Evolutionary conservation across 208 protist species (phyloP).

Genomic region (Acanthamoeba triangularis): DNA sequence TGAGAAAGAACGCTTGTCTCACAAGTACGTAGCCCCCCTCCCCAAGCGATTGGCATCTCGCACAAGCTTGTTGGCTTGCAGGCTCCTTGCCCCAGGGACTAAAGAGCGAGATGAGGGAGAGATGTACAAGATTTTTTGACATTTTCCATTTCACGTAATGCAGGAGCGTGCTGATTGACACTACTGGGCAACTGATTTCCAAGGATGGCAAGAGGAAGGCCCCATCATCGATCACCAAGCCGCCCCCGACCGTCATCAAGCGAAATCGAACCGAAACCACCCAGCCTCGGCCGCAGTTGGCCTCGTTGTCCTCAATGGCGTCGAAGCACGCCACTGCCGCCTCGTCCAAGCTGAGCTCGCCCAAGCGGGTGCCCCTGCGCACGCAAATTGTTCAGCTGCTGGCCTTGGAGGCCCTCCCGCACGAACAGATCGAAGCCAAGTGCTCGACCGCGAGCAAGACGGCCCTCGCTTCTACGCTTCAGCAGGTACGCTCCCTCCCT

Average conservation of each 20-base stretch:
- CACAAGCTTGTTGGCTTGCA: not conserved
- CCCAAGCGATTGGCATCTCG: not conserved
- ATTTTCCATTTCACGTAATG: not conserved
- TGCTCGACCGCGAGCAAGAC: constrained; percentile 33
- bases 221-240: not conserved
- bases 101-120: not conserved
- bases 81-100: not conserved
- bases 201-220: constrained; percentile 44
- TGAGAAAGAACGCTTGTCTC: constrained; percentile 4
- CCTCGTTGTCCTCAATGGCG: constrained; percentile 23
- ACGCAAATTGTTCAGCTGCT: constrained; percentile 54
- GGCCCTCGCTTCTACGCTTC: constrained; percentile 28
- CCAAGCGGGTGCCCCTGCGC: constrained; percentile 30
- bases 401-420: not conserved
- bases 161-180: constrained; percentile 26
- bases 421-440: constrained; percentile 15
- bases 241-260: not conserved
- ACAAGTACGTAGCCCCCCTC: constrained; percentile 38
- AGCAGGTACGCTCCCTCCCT: not conserved
- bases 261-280: constrained; percentile 25
- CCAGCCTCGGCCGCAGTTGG: not conserved
- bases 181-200: not conserved
- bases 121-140: not conserved
- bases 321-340: constrained; percentile 22
- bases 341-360: constrained; percentile 36